Evolutionary conservation across 1,139 yeast genomes (phyloP), one percentile per base, ranked within the genome.

Genomic region (Schizosaccharomyces versatilis): DNA sequence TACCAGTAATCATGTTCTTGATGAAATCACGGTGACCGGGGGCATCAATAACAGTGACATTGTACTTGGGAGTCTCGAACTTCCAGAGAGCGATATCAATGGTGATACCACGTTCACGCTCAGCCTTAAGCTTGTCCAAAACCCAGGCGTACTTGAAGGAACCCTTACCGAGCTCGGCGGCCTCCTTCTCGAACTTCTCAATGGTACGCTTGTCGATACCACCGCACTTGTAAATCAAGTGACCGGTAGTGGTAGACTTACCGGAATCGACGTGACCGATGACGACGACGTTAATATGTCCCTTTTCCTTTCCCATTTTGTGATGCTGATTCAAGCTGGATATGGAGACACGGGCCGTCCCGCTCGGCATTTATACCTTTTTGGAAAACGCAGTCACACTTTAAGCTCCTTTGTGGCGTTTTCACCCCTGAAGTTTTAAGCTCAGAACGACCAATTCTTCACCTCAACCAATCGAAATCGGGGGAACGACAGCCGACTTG

Each of bases 231-330:
- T 74, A 88, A 73, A 88, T 88, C 78, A 88, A 84, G 81, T 86
- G 95, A 76, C 95, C 96, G 72, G 96, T 86, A 75, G 95, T 84
- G 72, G 95, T 85, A 65, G 95, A 85, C 77, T 85, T 85, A 78
- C 95, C 95, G 67, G 95, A 85, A 78, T 85, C 95, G 95, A 85
- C 95, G 93, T 86, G 97, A 76, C 97, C 97, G 74, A 88, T 88
- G 73, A 88, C 97, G 75, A 88, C 97, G 77, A 88, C 90, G 94
- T 88, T 88, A 76, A 88, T 83, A 84, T 88, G 97, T 76, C 79
- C 71, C 83, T 85, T 86, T 71, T 81, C 95, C 76, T 84, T 84
- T 79, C 95, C 90, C 88, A 54, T 54, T 40, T 38, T 24, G 32
- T 24, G 32, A 24, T 24, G 32, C 32, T 24, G 32, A 24, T 24